phyloP scores from a whole-genome alignment of 148 eudicot genomes.

The Selenicereus undatus region DNA sequence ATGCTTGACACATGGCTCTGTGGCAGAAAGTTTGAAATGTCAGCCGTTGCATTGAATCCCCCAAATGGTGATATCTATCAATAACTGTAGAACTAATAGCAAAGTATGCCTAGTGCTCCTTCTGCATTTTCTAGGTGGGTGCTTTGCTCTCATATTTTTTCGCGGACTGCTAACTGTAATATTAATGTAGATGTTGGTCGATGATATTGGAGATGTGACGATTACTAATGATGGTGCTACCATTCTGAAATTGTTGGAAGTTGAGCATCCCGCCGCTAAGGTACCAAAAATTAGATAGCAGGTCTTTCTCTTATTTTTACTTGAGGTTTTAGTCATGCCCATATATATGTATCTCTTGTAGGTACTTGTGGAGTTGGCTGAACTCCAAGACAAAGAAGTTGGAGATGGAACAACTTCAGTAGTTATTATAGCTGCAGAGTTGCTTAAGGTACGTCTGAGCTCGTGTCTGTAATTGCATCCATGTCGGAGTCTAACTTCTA shows the following conservation, averaged over 20 bases:
- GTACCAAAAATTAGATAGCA: constrained; percentile 25
- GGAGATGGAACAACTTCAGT: constrained; percentile 99
- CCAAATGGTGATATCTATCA: neutral
- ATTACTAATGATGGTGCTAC: constrained; percentile 98
- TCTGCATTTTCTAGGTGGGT: too few relatives aligned
- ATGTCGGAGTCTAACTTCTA: neutral
- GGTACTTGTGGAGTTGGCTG: constrained; percentile 98
- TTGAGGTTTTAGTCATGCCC: neutral
- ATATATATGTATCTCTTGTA: constrained; percentile 8
- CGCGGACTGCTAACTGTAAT: neutral
- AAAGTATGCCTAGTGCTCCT: neutral
- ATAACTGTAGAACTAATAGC: neutral
- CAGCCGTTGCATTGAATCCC: neutral
- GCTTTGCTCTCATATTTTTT: neutral
- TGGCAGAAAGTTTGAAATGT: neutral
- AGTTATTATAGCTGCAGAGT: constrained; percentile 93
- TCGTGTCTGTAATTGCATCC: neutral
- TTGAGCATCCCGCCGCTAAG: constrained; percentile 98
- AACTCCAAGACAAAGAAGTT: constrained; percentile 98
- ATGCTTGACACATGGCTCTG: neutral
- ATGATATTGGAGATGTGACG: constrained; percentile 93
- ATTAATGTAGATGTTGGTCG: constrained; percentile 71
- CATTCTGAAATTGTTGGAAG: constrained; percentile 88
- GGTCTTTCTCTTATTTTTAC: neutral
- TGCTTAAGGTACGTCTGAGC: constrained; percentile 64